phyloP scores from a whole-genome alignment of 805 yeast species.

The Lipomyces yamadae region DNA sequence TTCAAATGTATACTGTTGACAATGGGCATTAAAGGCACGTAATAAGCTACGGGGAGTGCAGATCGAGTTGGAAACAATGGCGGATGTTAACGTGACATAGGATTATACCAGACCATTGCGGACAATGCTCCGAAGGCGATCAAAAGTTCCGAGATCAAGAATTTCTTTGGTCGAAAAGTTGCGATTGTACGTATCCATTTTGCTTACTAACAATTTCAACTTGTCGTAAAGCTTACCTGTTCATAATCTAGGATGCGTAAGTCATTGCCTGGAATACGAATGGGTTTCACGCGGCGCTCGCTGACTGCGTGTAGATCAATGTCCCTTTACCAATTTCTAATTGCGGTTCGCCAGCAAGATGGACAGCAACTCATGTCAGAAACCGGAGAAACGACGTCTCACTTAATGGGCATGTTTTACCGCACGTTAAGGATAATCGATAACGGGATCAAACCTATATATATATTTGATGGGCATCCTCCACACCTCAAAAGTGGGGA shows the following conservation, averaged over 20 bases:
- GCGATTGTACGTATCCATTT: constrained; percentile 65
- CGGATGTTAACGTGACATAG: constrained; percentile 46
- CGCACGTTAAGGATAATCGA: constrained; percentile 88
- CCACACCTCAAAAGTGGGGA: constrained; percentile 94
- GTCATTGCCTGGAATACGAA: constrained; percentile 9
- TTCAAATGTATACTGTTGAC: background rate
- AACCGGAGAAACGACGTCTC: constrained; percentile 90
- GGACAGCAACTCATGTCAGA: constrained; percentile 92
- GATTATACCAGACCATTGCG: constrained; percentile 81
- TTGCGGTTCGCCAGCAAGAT: constrained; percentile 95
- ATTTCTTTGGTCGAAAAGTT: constrained; percentile 91
- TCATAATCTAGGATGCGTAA: constrained; percentile 41
- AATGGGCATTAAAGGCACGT: constrained; percentile 59
- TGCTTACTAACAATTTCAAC: background rate
- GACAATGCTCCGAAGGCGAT: constrained; percentile 90
- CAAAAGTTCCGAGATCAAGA: constrained; percentile 76
- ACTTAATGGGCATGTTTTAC: constrained; percentile 94
- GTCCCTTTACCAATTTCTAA: constrained; percentile 93
- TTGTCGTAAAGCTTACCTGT: constrained; percentile 4
- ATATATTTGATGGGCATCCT: constrained; percentile 97
- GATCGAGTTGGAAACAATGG: background rate
- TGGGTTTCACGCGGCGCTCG: background rate
- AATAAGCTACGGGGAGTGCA: background rate
- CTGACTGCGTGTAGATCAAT: constrained; percentile 66
- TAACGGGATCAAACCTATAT: constrained; percentile 93